These are phyloP conservation scores for Solanum appendiculatum DNA, from an alignment of 257 asterid species.

Conservation along the genomic window DNA sequence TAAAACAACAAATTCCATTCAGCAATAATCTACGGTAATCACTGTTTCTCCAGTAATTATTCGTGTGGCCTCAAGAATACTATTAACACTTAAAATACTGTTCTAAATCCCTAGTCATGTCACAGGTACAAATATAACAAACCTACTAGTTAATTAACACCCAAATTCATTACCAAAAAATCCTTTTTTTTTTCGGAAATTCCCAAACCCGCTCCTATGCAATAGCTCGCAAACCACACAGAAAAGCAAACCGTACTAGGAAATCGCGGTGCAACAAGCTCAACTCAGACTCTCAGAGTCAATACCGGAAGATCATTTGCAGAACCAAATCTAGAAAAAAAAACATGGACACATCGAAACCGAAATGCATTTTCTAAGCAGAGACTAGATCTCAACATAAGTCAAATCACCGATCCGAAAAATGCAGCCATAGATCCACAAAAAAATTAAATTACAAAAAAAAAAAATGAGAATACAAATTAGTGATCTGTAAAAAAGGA, in stretches of 20 bases:
- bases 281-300: neutral
- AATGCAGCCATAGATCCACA: neutral
- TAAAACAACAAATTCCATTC: neutral
- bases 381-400: neutral
- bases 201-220: neutral
- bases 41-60: neutral
- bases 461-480: neutral
- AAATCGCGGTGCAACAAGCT: neutral
- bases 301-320: neutral
- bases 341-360: neutral
- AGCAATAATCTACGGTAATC: neutral
- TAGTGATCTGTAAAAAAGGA: neutral
- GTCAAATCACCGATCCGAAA: neutral
- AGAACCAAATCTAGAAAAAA: neutral
- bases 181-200: neutral
- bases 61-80: neutral
- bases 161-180: neutral
- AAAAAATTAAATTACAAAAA: neutral
- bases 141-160: neutral
- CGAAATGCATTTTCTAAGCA: neutral
- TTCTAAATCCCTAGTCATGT: neutral
- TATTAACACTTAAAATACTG: neutral
- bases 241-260: neutral
- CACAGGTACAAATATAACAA: neutral
- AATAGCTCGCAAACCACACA: neutral